phyloP scores from a whole-genome alignment of 305 asterid species.

The Striga hermonthica region DNA sequence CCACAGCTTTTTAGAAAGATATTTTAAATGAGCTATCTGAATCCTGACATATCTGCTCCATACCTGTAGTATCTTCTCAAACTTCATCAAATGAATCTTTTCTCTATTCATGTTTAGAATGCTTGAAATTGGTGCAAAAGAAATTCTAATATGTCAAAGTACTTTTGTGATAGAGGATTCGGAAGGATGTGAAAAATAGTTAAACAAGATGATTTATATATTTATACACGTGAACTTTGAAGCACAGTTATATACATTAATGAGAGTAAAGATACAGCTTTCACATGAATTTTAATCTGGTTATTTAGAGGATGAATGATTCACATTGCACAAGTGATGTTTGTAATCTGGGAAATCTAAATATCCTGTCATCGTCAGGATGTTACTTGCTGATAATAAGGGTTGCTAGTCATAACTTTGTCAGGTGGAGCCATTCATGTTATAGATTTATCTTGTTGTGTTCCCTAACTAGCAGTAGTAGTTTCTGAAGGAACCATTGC shows the following conservation, averaged over 20 bases:
- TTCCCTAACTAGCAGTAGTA: conserved; percentile 16
- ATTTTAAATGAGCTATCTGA: background rate
- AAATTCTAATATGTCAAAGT: background rate
- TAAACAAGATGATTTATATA: background rate
- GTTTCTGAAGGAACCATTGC: conserved; percentile 5
- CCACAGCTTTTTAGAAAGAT: background rate
- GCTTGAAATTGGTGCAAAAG: conserved; percentile 8
- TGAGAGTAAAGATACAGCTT: background rate
- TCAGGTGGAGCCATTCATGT: conserved; percentile 2
- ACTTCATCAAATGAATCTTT: background rate
- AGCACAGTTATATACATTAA: background rate
- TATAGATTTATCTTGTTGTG: background rate
- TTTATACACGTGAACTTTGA: background rate
- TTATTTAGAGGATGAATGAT: conserved; percentile 11
- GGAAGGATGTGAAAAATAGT: conserved; percentile 22
- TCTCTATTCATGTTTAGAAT: conserved; percentile 6
- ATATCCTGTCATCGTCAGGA: background rate
- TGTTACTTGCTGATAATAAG: conserved; percentile 2
- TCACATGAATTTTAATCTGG: conserved; percentile 8
- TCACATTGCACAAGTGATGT: background rate
- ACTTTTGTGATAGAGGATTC: background rate
- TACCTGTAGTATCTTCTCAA: background rate
- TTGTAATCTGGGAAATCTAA: background rate
- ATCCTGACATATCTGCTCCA: background rate
- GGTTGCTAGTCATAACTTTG: background rate